Evolutionary conservation across 2,329 filamentous ascomycete species (phyloP).

Genomic region (Phaeosphaeria sp.): DNA sequence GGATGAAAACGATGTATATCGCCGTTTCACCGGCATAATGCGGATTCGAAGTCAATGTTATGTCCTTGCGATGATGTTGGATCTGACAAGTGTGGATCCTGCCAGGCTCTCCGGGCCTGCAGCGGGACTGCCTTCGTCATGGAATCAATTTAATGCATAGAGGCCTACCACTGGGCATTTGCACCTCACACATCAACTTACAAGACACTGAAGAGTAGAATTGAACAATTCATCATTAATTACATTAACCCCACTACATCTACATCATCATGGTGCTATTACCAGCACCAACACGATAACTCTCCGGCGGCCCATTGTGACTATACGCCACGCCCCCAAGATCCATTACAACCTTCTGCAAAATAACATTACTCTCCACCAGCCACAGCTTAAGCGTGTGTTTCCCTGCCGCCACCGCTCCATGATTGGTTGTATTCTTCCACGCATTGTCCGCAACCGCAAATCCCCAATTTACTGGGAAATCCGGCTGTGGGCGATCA

Average conservation of each 20-base stretch:
- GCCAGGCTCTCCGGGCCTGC: too few relatives aligned
- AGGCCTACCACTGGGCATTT: too few relatives aligned
- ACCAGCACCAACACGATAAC: conserved; percentile 35
- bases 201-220: too few relatives aligned
- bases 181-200: too few relatives aligned
- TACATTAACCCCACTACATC: not conserved
- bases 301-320: conserved; percentile 49
- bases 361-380: conserved; percentile 52
- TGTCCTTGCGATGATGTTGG: too few relatives aligned
- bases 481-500: conserved; percentile 48
- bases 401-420: conserved; percentile 39
- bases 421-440: conserved; percentile 53
- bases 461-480: conserved; percentile 57
- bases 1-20: too few relatives aligned
- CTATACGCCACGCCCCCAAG: conserved; percentile 39
- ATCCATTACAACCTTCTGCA: conserved; percentile 47
- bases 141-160: too few relatives aligned
- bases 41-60: too few relatives aligned
- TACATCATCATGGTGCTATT: conserved; percentile 8
- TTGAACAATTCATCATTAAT: not conserved
- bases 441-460: conserved; percentile 61
- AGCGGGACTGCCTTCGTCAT: too few relatives aligned
- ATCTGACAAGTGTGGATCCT: too few relatives aligned
- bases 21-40: too few relatives aligned
- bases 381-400: conserved; percentile 55